These are phyloP conservation scores for Talaromyces ruber DNA, from an alignment of 495 filamentous ascomycete species.

Conservation along the genomic window DNA sequence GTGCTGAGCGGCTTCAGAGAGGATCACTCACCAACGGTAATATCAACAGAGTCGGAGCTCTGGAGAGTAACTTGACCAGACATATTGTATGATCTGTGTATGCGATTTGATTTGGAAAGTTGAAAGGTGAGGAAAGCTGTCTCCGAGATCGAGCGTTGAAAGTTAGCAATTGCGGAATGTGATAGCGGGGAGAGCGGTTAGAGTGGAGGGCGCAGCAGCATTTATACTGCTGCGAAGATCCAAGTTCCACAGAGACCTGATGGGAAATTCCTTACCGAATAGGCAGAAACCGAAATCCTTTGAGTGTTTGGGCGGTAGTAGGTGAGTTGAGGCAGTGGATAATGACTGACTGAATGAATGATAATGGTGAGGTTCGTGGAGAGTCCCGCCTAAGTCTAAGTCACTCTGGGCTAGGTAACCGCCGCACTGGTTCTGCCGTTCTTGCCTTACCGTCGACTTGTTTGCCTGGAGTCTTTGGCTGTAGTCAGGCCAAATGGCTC, in stretches of 20 bases:
- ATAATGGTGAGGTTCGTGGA: neutral
- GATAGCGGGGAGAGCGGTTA: neutral
- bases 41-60: constrained; percentile 48
- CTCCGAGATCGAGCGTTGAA: neutral
- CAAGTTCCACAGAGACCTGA: neutral
- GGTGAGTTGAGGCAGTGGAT: neutral
- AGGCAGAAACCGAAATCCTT: neutral
- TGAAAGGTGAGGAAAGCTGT: neutral
- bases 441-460: too few relatives aligned
- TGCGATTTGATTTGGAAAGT: neutral
- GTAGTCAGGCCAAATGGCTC: too few relatives aligned
- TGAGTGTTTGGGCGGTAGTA: neutral
- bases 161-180: neutral
- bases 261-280: neutral
- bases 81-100: neutral
- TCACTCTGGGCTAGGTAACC: neutral
- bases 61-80: constrained; percentile 36
- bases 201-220: neutral
- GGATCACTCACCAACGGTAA: constrained; percentile 45
- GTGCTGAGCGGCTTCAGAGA: neutral
- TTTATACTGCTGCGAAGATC: neutral
- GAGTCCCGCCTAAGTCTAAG: neutral
- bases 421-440: neutral
- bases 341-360: neutral
- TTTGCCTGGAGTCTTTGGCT: neutral